A percentile compares a stretch with the other conserved stretches of the same genome.
phyloP scores from a whole-genome alignment of 1,139 yeast genomes.

The Sugiyamaella paludigena region DNA sequence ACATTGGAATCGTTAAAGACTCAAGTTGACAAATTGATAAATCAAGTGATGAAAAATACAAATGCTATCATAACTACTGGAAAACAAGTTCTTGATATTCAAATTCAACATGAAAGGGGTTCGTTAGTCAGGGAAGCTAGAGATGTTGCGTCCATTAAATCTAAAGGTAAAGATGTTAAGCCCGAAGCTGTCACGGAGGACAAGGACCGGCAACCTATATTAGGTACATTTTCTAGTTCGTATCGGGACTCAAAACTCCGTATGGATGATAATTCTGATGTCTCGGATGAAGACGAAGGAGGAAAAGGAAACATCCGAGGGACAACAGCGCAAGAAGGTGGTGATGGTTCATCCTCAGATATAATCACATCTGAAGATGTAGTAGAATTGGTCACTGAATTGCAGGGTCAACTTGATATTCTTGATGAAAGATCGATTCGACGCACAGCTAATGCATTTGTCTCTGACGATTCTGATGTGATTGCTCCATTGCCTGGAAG shows the following conservation, averaged over 20 bases:
- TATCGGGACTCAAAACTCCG: slow-evolving; percentile 1
- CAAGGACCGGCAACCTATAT: not conserved
- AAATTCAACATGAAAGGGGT: slow-evolving; percentile 48
- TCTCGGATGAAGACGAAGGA: slow-evolving; percentile 1
- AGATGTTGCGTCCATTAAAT: not conserved
- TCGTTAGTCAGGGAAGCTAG: slow-evolving; percentile 13
- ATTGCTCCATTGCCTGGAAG: slow-evolving; percentile 60
- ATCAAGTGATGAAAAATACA: slow-evolving; percentile 34
- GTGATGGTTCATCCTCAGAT: slow-evolving; percentile 31
- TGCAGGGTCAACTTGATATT: slow-evolving; percentile 78
- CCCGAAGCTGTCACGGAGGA: not conserved
- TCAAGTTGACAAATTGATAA: slow-evolving; percentile 30
- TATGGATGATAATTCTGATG: not conserved
- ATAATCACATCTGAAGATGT: slow-evolving; percentile 78
- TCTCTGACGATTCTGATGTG: slow-evolving; percentile 40
- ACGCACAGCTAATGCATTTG: slow-evolving; percentile 35
- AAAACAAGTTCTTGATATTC: slow-evolving; percentile 66
- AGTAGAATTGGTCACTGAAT: slow-evolving; percentile 79
- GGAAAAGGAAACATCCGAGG: not conserved
- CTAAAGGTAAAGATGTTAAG: not conserved
- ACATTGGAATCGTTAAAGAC: slow-evolving; percentile 21
- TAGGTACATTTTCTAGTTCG: not conserved
- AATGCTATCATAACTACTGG: slow-evolving; percentile 62
- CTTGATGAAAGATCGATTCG: slow-evolving; percentile 41
- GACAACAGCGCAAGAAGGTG: slow-evolving; percentile 16